Evolutionary conservation across 2,329 filamentous ascomycete species (phyloP), one percentile per base, ranked within the genome.

Genomic region (Fusarium solani-melongenae): DNA sequence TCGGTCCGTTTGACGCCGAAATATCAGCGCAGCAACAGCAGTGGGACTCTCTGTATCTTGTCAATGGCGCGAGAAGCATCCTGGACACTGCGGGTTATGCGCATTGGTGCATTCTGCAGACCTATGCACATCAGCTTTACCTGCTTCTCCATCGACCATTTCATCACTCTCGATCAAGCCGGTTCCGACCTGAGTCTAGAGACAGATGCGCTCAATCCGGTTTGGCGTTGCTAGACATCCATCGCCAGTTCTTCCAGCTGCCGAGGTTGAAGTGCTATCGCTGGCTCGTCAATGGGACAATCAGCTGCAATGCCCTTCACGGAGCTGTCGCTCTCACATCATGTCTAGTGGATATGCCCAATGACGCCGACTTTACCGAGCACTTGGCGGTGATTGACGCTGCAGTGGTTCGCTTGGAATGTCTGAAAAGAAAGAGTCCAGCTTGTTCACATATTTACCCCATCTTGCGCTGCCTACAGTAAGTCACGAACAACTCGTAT

Each of bases 61-160:
- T 68, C 9, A 33, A 69, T 22, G 72, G 72, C 0, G 56, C 56
- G 29, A 69, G 31, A 3, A 75, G 69, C 20, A 60, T 75, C 31
- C 12, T 73, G 1, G 69, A 75, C 31, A 70, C 62, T 3, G 34
- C 68, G 5, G 56, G 71, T 22, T 75, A 75, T 34, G 71, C 71
- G 5, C 61, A 73, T 34, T 73, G 71, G 73, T 70, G 71, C 31
- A 41, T 72, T 6, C 29, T 75, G 2, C 69, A 75, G 49, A 68
- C 64, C 2, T 73, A 70, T 29, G 73, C 73, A 1, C 71, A 75
- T 14, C 73, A 75, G 41, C 66, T 75, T 1, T 74, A 75, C 31
- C 63, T 75, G 12, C 66, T 75, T 10, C 49, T 75, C 2, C 69
- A 75, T 51, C 66, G 71, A 0, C 72, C 72, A 14, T 74, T 71